phyloP scores from a whole-genome alignment of 257 asterid species.

The Cinchona pubescens region DNA sequence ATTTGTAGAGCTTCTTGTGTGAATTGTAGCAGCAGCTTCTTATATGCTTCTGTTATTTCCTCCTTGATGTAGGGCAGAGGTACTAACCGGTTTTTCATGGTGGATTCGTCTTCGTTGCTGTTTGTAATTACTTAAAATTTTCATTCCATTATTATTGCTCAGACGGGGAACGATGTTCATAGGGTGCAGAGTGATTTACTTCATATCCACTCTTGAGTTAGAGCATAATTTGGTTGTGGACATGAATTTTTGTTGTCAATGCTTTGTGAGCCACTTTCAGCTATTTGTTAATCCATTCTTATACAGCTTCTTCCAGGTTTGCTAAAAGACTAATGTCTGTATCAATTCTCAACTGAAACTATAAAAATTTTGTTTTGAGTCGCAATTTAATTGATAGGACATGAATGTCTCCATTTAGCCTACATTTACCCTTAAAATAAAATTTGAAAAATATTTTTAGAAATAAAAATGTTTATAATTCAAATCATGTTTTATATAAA shows the following conservation, averaged over 20 bases:
- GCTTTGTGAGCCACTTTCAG: neutral
- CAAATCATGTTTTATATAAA: no score
- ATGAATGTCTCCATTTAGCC: no score
- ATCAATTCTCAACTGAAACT: no score
- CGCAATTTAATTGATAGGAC: no score
- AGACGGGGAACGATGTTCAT: neutral
- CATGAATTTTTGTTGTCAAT: neutral
- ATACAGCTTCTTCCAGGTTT: neutral
- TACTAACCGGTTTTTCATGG: conserved; percentile 14
- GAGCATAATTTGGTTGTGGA: neutral
- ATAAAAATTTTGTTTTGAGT: no score
- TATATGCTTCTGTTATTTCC: conserved; percentile 12
- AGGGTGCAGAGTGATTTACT: neutral
- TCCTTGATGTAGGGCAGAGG: conserved; percentile 19
- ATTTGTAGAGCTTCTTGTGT: conserved; percentile 25
- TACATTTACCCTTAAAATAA: no score
- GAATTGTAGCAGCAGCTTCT: conserved; percentile 28
- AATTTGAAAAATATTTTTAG: no score
- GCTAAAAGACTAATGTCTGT: no score
- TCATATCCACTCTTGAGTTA: neutral
- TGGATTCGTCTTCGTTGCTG: conserved; percentile 22
- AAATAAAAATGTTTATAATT: no score
- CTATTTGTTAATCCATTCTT: conserved; percentile 9
- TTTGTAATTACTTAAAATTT: conserved; percentile 32
- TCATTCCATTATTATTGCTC: neutral